These are phyloP conservation scores for Phytophthora cryptogea DNA, from an alignment of 352 stramenopile species.

Conservation along the genomic window DNA sequence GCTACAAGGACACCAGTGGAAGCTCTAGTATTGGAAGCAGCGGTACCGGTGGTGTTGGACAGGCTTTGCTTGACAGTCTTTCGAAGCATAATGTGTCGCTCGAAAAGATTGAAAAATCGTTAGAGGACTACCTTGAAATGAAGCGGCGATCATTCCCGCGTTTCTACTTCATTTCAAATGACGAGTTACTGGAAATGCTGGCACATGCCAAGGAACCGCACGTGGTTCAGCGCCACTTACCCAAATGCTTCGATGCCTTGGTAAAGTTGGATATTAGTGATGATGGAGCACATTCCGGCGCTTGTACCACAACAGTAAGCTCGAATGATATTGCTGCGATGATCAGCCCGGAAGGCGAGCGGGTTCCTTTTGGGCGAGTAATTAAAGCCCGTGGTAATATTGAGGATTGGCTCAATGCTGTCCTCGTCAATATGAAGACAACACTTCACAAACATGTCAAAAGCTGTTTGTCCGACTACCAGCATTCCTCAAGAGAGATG, in stretches of 20 bases:
- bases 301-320: neutral
- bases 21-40: slow-evolving; percentile 1
- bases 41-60: slow-evolving; percentile 28
- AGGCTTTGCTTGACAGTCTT: slow-evolving; percentile 62
- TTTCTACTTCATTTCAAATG: slow-evolving; percentile 91
- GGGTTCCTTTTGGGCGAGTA: slow-evolving; percentile 69
- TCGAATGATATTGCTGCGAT: slow-evolving; percentile 76
- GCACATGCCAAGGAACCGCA: slow-evolving; percentile 80
- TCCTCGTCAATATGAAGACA: slow-evolving; percentile 76
- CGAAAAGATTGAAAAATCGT: slow-evolving; percentile 77
- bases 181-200: slow-evolving; percentile 86
- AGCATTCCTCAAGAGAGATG: slow-evolving; percentile 70
- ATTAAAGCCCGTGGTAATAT: slow-evolving; percentile 86
- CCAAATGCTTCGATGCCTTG: slow-evolving; percentile 87
- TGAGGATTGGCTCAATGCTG: slow-evolving; percentile 85
- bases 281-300: slow-evolving; percentile 23
- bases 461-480: slow-evolving; percentile 86
- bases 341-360: slow-evolving; percentile 82
- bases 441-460: slow-evolving; percentile 79
- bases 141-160: slow-evolving; percentile 85
- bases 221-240: slow-evolving; percentile 78
- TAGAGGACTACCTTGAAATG: slow-evolving; percentile 84
- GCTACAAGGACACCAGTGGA: slow-evolving; percentile 13
- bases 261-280: slow-evolving; percentile 79
- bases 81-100: slow-evolving; percentile 73